A percentile compares a stretch with the other conserved stretches of the same genome.
Conservation (phyloP, 768 basidiomycete genomes). For the Mycena venus region DNA sequence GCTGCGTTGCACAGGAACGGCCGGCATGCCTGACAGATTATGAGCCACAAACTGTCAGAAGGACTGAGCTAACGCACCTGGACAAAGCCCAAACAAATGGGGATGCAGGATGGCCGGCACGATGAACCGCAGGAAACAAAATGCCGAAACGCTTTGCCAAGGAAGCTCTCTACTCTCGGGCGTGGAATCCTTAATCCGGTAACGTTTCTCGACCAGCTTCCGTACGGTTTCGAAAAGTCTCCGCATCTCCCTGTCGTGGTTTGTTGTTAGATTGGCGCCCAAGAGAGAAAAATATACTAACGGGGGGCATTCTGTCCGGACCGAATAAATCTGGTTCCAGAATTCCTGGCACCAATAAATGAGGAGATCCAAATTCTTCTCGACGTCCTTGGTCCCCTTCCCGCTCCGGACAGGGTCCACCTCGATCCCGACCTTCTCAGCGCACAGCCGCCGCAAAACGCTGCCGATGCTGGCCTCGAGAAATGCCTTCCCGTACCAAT, state of each 20-base stretch:
- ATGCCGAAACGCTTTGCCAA: slow-evolving; percentile 89
- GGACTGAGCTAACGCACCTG: slow-evolving; percentile 63
- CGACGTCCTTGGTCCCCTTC: slow-evolving; percentile 72
- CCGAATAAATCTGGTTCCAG: slow-evolving; percentile 86
- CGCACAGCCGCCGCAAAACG: slow-evolving; percentile 76
- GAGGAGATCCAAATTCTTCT: slow-evolving; percentile 76
- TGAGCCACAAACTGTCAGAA: background rate
- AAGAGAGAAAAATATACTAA: slow-evolving; percentile 51
- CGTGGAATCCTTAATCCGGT: slow-evolving; percentile 57
- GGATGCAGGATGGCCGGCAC: slow-evolving; percentile 93
- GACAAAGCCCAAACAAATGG: slow-evolving; percentile 83
- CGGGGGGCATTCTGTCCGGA: slow-evolving; percentile 81
- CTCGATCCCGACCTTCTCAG: slow-evolving; percentile 84
- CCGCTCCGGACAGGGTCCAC: slow-evolving; percentile 81
- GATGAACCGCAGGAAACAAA: slow-evolving; percentile 91
- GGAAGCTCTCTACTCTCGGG: slow-evolving; percentile 69
- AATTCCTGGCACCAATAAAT: slow-evolving; percentile 85
- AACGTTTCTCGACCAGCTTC: slow-evolving; percentile 77
- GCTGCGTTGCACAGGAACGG: slow-evolving; percentile 77
- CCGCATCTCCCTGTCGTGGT: slow-evolving; percentile 73
- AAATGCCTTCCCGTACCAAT: slow-evolving; percentile 84
- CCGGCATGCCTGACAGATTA: slow-evolving; percentile 69
- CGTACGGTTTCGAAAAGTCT: slow-evolving; percentile 78
- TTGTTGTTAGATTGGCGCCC: slow-evolving; percentile 13
- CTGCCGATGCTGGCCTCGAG: slow-evolving; percentile 85